These are phyloP conservation scores for Zanthoxylum bungeanum DNA, from an alignment of 345 rosid species.

Conservation along the genomic window DNA sequence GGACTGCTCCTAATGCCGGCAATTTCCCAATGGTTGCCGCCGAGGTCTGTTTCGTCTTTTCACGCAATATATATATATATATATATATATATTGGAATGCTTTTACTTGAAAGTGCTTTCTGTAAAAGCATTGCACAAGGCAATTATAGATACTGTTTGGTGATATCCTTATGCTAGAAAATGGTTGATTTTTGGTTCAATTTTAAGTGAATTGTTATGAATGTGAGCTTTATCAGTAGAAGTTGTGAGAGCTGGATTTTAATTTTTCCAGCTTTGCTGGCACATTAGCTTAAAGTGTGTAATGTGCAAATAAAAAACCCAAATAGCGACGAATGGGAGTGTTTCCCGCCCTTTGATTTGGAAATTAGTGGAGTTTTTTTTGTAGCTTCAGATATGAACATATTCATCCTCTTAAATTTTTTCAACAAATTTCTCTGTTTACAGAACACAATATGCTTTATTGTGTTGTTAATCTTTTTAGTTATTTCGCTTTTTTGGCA, in stretches of 20 bases:
- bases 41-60: slow-evolving; percentile 38
- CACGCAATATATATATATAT: no score
- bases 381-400: not conserved
- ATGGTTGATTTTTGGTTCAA: not conserved
- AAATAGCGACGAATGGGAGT: not conserved
- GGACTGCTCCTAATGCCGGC: slow-evolving; percentile 80
- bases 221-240: not conserved
- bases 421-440: not conserved
- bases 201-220: no score
- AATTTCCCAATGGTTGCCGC: slow-evolving; percentile 72
- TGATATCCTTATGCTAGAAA: not conserved
- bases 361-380: not conserved
- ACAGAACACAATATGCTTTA: no score
- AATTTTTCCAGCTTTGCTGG: not conserved
- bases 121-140: not conserved
- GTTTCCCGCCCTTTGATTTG: not conserved
- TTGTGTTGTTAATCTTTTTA: not conserved
- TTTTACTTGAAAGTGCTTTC: not conserved
- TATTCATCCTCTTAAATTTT: not conserved
- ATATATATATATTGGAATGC: no score
- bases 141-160: not conserved
- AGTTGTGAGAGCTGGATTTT: not conserved
- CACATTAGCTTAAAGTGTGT: not conserved
- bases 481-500: not conserved
- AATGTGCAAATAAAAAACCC: not conserved